Percentiles rank a stretch among this genome's conserved stretches.
phyloP scores from a whole-genome alignment of 163 green algal genomes.

The Volvox carteri region DNA sequence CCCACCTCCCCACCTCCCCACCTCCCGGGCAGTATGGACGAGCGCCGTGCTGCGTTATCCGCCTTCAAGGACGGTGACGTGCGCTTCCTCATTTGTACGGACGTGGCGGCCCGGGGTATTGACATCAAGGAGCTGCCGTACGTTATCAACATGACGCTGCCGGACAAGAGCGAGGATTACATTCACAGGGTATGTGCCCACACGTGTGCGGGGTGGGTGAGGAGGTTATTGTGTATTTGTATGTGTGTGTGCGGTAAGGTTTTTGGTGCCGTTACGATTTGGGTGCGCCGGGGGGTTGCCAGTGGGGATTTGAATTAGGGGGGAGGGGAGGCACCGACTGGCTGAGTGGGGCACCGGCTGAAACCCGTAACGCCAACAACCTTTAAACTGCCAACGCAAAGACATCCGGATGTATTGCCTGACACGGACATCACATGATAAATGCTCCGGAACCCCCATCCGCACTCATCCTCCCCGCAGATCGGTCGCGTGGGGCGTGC shows the following conservation, averaged over 20 bases:
- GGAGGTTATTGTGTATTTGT: no score
- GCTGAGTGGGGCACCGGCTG: no score
- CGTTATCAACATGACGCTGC: slow-evolving; percentile 94
- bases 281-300: no score
- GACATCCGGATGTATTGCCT: no score
- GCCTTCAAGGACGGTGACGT: slow-evolving; percentile 81
- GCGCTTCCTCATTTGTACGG: slow-evolving; percentile 91
- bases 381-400: no score
- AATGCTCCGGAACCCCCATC: no score
- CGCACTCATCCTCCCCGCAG: background rate
- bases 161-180: slow-evolving; percentile 93
- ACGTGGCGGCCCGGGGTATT: slow-evolving; percentile 90
- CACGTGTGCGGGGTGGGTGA: background rate
- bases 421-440: no score
- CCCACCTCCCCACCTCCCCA: background rate
- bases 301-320: no score
- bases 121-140: slow-evolving; percentile 88
- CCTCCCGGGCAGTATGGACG: slow-evolving; percentile 73
- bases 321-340: background rate
- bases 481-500: slow-evolving; percentile 85
- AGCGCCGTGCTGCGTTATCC: slow-evolving; percentile 78
- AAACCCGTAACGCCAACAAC: no score
- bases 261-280: no score
- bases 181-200: slow-evolving; percentile 81
- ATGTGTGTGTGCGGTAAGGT: no score